Base-by-base conservation (phyloP, 306 rosid species). In the Lablab purpureus region DNA sequence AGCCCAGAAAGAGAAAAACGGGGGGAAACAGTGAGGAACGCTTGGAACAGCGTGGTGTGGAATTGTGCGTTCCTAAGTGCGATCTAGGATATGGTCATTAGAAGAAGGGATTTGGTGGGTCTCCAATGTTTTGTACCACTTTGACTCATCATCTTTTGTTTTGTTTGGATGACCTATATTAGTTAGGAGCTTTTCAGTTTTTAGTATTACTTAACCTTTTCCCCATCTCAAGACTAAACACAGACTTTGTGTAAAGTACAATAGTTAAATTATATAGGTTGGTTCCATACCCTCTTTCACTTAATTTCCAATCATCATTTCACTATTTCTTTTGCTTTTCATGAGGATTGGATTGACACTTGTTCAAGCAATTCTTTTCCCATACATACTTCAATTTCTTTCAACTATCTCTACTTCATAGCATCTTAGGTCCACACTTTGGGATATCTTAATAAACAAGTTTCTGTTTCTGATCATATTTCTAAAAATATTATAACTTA, bases 41-140 rank as follows among this genome's bases (percentile, higher is more conserved):
- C 34, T 46, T 68, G 68, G 21, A 67, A 51, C 71, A 27, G 80
- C 40, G 56, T 37, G 47, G 12, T 0, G 17, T 45, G 49, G 81
- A 46, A 69, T 49, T 37, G 22, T 75, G 69, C 30, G 68, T 59
- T 80, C 25, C 56, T 25, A 40, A 52, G 56, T 70, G 67, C 41
- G 46, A 70, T 62, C 12, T 55, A 55, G 19, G 76, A 78, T 58
- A 74, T 67, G 80, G 83, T 72, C 18, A 45, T 18, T 65, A 46
- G 78, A 54, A 67, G 70, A 66, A 46, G 66, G 49, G 80, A 45
- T 67, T 23, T 65, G 73, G 82, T 73, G 75, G 88, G 84, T 74
- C 85, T 78, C 12, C 18, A 52, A 67, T 82, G 58, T 85, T 77
- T 81, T 78, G 59, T 68, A n/a, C 52, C 67, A 19, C 28, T 73